These are phyloP conservation scores for Syzygium syzygioides DNA, from an alignment of 441 rosid genomes.

Conservation along the genomic window DNA sequence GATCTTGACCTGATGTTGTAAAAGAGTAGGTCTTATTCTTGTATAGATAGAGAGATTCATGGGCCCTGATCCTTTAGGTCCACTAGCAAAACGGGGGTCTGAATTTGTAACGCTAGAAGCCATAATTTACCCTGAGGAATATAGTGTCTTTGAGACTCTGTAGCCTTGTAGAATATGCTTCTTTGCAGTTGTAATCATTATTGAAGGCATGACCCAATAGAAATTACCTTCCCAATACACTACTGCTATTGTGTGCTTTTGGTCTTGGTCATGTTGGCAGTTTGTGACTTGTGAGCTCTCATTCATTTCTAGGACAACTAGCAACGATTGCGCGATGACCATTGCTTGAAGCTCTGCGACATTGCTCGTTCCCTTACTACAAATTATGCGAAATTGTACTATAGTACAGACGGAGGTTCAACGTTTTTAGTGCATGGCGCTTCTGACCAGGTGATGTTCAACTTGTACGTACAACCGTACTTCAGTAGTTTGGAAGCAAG, in stretches of 20 bases:
- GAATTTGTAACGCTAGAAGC: conserved; percentile 18
- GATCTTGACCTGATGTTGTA: conserved; percentile 20
- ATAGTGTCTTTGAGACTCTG: neutral
- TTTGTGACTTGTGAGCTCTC: neutral
- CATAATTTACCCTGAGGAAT: conserved; percentile 11
- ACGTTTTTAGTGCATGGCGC: neutral
- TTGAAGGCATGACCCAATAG: neutral
- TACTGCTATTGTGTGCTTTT: neutral
- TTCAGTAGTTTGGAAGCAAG: neutral
- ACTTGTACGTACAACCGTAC: neutral
- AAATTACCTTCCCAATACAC: neutral
- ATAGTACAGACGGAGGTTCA: neutral
- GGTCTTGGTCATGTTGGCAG: neutral
- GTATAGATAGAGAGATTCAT: conserved; percentile 32
- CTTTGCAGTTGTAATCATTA: neutral
- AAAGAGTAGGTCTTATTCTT: conserved; percentile 24
- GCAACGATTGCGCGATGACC: neutral
- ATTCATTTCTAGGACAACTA: neutral
- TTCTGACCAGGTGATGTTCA: neutral
- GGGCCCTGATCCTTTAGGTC: conserved; percentile 26
- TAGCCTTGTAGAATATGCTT: neutral
- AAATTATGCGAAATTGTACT: neutral
- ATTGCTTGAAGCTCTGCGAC: neutral
- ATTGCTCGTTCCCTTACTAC: neutral
- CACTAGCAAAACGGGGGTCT: conserved; percentile 12